phyloP scores from a whole-genome alignment of 768 basidiomycete genomes.

The Hemileccinum impolitum region DNA sequence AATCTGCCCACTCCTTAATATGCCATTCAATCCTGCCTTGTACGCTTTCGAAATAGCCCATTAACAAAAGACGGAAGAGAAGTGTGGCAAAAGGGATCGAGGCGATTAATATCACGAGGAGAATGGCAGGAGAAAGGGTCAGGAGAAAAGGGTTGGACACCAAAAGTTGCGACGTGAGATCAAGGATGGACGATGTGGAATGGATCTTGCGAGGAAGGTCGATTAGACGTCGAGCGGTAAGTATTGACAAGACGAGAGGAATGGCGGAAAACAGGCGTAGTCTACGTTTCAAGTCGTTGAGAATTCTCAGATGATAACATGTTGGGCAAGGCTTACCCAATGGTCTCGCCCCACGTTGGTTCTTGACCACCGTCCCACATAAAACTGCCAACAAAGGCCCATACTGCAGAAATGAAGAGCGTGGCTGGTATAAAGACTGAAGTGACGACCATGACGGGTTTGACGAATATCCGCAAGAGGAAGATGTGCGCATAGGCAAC shows the following conservation, averaged over 20 bases:
- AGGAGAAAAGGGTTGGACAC: constrained; percentile 72
- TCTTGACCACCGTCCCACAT: constrained; percentile 50
- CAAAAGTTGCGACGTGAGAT: constrained; percentile 66
- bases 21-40: constrained; percentile 49
- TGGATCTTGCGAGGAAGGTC: constrained; percentile 70
- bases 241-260: constrained; percentile 64
- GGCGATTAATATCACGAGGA: constrained; percentile 61
- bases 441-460: constrained; percentile 78
- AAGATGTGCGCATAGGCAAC: constrained; percentile 73
- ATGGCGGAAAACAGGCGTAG: constrained; percentile 70
- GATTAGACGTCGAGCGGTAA: constrained; percentile 70
- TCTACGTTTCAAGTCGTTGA: constrained; percentile 12
- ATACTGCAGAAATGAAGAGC: constrained; percentile 69
- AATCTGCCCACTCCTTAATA: constrained; percentile 65
- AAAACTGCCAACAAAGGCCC: constrained; percentile 82
- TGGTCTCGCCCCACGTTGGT: constrained; percentile 79
- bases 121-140: constrained; percentile 68
- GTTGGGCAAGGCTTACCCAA: constrained; percentile 51
- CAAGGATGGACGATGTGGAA: constrained; percentile 54
- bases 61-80: constrained; percentile 71
- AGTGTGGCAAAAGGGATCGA: constrained; percentile 80
- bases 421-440: constrained; percentile 74
- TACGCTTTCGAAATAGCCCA: constrained; percentile 53
- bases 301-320: not conserved
- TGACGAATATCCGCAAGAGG: constrained; percentile 75